Base-by-base conservation (phyloP, 768 basidiomycete species). In the Astraeus odoratus region DNA sequence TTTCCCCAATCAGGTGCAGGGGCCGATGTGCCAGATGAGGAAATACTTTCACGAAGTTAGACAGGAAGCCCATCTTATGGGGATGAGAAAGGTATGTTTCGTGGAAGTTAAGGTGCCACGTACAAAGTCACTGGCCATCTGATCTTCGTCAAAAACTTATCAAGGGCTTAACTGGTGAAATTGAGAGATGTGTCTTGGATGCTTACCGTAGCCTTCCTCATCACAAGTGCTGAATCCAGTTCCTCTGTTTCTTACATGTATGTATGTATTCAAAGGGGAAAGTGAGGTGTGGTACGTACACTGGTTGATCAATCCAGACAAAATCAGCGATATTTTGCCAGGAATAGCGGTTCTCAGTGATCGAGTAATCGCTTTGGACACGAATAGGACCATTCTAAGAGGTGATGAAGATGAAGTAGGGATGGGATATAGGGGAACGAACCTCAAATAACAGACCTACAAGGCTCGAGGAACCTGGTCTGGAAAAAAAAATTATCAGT, bases 221-320 rank as follows among this genome's bases (percentile, higher is more conserved):
- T 85, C 83, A 7, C 74, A 75, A 3, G 84, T 87, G 12, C 82
- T 73, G 54, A 68, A 85, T 3, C 84, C 85, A 7, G 67, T 64
- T 9, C 83, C 84, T 20, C 77, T 77, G 49, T 43, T 13, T 41
- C 5, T 18, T 10, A 44, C 52, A 53, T 18, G 39, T 46, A 16
- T 50, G 36, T 44, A 7, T 12, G n/a, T 6, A 16, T 8, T 7
- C 0, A 16, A 3, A 7, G 31, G 24, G 16, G 44, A 20, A 22
- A 30, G 27, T 24, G 15, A 37, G 34, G 27, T 39, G 1, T 5
- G 27, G n/a, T 20, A 57, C 70, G 2, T 55, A 70, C 57, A 83
- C 83, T 39, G 83, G 85, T 45, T 86, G 80, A 54, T 87, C 86
- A 40, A 87, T 66, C 81, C 81, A 86, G 29, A 86, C 71, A 50